A percentile compares a stretch with the other conserved stretches of the same genome.
Conservation (phyloP, 2,329 filamentous ascomycete species). For the Cadophora sp. region DNA sequence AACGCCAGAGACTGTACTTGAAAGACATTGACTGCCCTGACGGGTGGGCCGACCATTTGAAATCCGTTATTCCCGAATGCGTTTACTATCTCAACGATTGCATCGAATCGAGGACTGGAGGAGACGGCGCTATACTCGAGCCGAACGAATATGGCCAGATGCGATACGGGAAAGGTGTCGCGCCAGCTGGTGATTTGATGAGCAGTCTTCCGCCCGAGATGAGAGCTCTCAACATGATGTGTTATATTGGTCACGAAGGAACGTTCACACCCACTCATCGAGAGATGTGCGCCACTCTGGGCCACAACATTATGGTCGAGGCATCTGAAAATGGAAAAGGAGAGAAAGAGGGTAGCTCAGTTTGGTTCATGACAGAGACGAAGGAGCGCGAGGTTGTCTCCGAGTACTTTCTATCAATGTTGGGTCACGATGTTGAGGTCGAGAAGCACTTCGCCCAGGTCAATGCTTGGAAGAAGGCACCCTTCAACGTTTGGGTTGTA, state of each 20-base stretch:
- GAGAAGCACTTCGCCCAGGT: constrained; percentile 97
- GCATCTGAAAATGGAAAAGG: constrained; percentile 76
- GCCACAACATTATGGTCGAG: constrained; percentile 99
- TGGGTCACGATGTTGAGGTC: constrained; percentile 96
- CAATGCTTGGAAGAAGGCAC: constrained; percentile 93
- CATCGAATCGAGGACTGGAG: constrained; percentile 61
- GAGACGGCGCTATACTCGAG: constrained; percentile 60
- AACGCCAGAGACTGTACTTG: constrained; percentile 86
- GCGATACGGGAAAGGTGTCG: constrained; percentile 53
- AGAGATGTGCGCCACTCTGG: constrained; percentile 96
- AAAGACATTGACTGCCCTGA: constrained; percentile 96
- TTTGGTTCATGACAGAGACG: constrained; percentile 99
- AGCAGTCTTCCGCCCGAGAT: constrained; percentile 85
- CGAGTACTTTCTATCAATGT: constrained; percentile 90
- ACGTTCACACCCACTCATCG: constrained; percentile 95
- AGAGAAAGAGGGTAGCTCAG: constrained; percentile 84
- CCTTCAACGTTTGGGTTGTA: constrained; percentile 90
- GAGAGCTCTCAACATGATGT: constrained; percentile 97
- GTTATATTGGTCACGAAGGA: constrained; percentile 96
- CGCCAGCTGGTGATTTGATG: constrained; percentile 90
- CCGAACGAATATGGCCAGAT: constrained; percentile 49
- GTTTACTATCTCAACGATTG: constrained; percentile 91
- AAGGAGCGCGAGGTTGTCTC: constrained; percentile 90
- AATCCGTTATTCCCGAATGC: constrained; percentile 77
- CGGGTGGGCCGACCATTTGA: constrained; percentile 83